These are phyloP conservation scores for Sonneratia alba DNA, from an alignment of 345 rosid species.

Conservation along the genomic window DNA sequence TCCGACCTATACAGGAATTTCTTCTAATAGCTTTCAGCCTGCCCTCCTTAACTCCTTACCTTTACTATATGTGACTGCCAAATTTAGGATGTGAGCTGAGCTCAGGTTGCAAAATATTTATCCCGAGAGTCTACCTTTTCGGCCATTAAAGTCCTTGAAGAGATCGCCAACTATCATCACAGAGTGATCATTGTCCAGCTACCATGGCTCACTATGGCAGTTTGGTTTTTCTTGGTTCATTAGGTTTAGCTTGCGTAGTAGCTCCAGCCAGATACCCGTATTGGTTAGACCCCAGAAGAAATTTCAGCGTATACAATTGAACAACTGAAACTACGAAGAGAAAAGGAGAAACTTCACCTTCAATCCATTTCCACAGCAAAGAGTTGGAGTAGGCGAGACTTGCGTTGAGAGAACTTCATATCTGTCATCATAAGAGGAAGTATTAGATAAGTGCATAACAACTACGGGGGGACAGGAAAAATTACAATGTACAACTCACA, in stretches of 20 bases:
- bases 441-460: not conserved
- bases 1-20: not conserved
- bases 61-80: not conserved
- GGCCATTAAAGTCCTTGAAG: not conserved
- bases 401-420: slow-evolving; percentile 40
- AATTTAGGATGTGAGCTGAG: not conserved
- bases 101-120: not conserved
- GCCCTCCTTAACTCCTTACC: not conserved
- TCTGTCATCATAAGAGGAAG: slow-evolving; percentile 27
- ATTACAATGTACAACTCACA: slow-evolving; percentile 57
- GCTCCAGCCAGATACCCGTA: slow-evolving; percentile 39
- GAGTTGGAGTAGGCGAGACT: slow-evolving; percentile 43
- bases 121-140: not conserved
- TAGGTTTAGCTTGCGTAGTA: slow-evolving; percentile 53
- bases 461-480: not conserved
- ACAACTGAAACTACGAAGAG: slow-evolving; percentile 2
- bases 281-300: not conserved
- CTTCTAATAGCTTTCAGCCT: not conserved
- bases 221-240: slow-evolving; percentile 54
- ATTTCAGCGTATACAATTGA: not conserved
- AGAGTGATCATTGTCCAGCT: not conserved
- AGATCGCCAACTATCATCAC: not conserved
- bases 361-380: slow-evolving; percentile 63
- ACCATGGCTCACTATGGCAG: slow-evolving; percentile 66
- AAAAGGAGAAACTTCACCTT: slow-evolving; percentile 30